A percentile compares a stretch with the other conserved stretches of the same genome.
Conservation (phyloP, 129 eudicot species). For the Gnaphalium uliginosum region DNA sequence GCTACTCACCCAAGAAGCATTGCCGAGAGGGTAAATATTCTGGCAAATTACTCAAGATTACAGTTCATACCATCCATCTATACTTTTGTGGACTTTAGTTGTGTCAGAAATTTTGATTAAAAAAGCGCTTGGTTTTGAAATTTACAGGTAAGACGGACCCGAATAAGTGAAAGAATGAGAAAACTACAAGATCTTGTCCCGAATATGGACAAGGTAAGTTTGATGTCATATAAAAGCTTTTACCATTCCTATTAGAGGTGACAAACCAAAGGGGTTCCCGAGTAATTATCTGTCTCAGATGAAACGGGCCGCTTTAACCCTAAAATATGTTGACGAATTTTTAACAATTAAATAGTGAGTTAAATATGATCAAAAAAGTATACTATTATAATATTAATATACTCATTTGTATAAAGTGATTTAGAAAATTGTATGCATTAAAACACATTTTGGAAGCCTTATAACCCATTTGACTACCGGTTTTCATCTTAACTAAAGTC, state of each 20-base stretch:
- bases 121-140: background rate
- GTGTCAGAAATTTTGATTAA: background rate
- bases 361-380: too few species aligned
- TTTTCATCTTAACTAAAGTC: too few species aligned
- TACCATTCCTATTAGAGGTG: background rate
- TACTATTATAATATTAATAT: too few species aligned
- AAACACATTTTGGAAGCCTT: too few species aligned
- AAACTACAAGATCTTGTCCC: conserved; percentile 98
- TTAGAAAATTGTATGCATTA: background rate
- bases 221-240: background rate
- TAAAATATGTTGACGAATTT: background rate
- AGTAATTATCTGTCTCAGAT: background rate
- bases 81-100: background rate
- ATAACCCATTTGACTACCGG: too few species aligned
- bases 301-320: background rate
- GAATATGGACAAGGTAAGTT: conserved; percentile 87
- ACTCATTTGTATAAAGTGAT: background rate
- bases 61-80: background rate
- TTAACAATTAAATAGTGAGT: too few species aligned
- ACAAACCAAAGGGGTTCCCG: background rate
- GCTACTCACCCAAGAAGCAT: conserved; percentile 99
- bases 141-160: conserved; percentile 83
- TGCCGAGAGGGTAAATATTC: conserved; percentile 78
- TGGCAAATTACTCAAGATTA: conserved; percentile 7
- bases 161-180: conserved; percentile 94